Evolutionary conservation across 2,329 filamentous ascomycete genomes (phyloP), one percentile per base, ranked within the genome.

Genomic region (Apiospora arundinis): DNA sequence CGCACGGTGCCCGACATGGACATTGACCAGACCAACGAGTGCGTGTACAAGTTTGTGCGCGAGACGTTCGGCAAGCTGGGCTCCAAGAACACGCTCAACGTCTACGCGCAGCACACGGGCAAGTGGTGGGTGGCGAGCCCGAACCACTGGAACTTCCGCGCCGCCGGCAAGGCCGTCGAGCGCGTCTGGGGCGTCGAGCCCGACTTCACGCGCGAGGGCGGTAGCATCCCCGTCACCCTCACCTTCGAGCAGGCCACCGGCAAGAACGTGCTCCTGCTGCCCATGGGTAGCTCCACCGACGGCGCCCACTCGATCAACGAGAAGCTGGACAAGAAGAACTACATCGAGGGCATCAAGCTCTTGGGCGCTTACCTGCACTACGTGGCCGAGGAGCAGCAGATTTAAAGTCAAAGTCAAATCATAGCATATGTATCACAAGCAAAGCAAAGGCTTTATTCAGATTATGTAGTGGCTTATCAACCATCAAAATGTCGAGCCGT

Each of bases 61-160:
- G 91, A 93, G 75, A 91, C 93, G 76, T 98, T 97, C 82, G 92
- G 92, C 77, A 94, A 95, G 84, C 88, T 98, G 45, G 90, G 90
- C 75, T 96, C 92, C 83, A 99, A 99, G 89, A 99, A 99, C 87
- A 95, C 88, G 21, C 83, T 97, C 80, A 93, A 93, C 78, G 91
- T 95, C 69, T 91, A 88, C 80, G 88, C 95, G 72, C 92, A 95
- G 83, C 96, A 99, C 86, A 92, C 91, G 72, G 96, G 96, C 77
- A 98, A 98, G 85, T 99, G 96, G 96, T 99, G 96, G 96, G 95
- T 97, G 67, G 95, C 97, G 66, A 95, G 93, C 80, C 95, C 96
- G 42, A 96, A 97, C 85, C 95, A 99, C 88, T 98, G 96, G 95
- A 99, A 99, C 88, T 99, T 98, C 85, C 90, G 91, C 42, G 95